phyloP scores from a whole-genome alignment of 805 yeast species.

The Suhomyces tanzawaensis region DNA sequence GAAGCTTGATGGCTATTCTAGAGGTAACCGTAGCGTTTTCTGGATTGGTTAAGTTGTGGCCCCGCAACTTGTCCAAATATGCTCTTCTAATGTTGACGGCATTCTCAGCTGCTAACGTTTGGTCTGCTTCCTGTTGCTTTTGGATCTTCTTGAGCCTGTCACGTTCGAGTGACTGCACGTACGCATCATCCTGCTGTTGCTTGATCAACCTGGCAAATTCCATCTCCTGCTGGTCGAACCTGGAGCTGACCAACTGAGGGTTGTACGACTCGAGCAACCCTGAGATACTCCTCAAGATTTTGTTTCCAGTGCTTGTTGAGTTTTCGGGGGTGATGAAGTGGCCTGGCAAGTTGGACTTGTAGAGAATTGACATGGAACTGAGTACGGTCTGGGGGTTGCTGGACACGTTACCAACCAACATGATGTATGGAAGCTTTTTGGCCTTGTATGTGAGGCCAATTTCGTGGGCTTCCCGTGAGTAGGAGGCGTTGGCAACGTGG shows the following conservation, averaged over 20 bases:
- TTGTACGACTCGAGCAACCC: constrained; percentile 28
- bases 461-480: constrained; percentile 37
- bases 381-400: constrained; percentile 30
- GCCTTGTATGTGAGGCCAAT: constrained; percentile 32
- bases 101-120: not conserved
- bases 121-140: constrained; percentile 25
- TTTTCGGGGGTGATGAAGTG: constrained; percentile 20
- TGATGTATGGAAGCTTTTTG: constrained; percentile 35
- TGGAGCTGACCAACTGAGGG: constrained; percentile 38
- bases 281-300: constrained; percentile 22
- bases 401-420: constrained; percentile 35
- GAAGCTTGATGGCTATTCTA: constrained; percentile 50
- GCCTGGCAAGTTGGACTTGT: constrained; percentile 26
- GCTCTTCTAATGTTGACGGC: not conserved
- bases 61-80: not conserved
- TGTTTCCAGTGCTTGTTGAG: constrained; percentile 19
- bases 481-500: constrained; percentile 30
- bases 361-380: constrained; percentile 39
- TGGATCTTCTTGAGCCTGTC: constrained; percentile 55
- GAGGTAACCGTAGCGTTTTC: not conserved
- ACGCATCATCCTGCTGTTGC: constrained; percentile 44
- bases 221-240: constrained; percentile 40
- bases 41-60: not conserved
- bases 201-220: constrained; percentile 38
- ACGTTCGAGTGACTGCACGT: constrained; percentile 38